Evolutionary conservation across 108 stramenopile species (phyloP), one percentile per base, ranked within the genome.

Genomic region (Skeletonema grethae): DNA sequence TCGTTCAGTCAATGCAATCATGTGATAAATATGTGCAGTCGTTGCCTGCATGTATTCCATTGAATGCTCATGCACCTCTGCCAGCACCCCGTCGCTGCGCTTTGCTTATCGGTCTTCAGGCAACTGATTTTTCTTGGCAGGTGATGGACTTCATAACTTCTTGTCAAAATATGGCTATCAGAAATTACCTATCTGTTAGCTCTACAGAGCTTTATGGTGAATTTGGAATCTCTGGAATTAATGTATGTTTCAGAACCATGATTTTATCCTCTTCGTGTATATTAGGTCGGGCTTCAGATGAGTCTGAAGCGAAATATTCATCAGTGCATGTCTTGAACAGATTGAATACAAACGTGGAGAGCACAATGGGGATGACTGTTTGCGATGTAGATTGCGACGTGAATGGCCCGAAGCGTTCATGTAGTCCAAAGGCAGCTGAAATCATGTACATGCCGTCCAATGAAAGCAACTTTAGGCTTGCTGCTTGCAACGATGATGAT

Each of bases 311-410:
- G 61, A 79, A 39, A 61, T 74, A 53, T 77, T 79, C 56, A 39
- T 68, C 22, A 60, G 61, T 15, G 72, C 87, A 50, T 65, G 81
- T 24, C 50, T 9, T 53, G 18, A 53, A 9, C 50, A 53, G 50
- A 22, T 7, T 53, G n/a, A 22, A n/a, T 53, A 5, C 50, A 13
- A 76, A 58, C 68, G 75, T 66, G 29, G 66, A 67, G 56, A 78
- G 28, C 62, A 85, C 34, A 38, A 79, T 57, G 3, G 93, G 93
- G n/a, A 90, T 87, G 50, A 79, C 88, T 28, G 64, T 91, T 20
- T 89, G 90, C 28, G 30, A 72, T 28, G 70, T 95, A 39, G 91
- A 91, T 55, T 95, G 94, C 73, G 80, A 95, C 60, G 73, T 92
- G 30, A 90, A 89, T 57, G 94, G 94, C 7, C 80, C 75, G n/a